Conservation (phyloP, 306 rosid species). For the Vicia sativa region DNA sequence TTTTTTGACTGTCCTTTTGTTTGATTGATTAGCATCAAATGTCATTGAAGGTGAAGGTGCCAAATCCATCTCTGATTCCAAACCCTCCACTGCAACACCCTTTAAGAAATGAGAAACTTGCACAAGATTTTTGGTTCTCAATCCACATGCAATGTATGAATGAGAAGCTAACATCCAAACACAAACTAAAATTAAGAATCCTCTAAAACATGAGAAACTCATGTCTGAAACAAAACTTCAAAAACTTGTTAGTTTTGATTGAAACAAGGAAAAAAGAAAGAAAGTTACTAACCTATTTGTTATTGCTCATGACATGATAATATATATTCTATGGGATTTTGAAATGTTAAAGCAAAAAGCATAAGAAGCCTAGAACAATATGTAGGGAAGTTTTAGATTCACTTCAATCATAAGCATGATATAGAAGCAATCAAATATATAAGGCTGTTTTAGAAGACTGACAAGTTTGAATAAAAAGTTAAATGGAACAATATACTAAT, state of each 20-base stretch:
- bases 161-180: constrained; percentile 68
- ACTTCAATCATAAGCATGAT: constrained; percentile 79
- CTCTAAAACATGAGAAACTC: constrained; percentile 56
- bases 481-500: constrained; percentile 75
- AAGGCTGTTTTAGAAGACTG: constrained; percentile 83
- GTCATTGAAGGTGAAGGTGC: constrained; percentile 74
- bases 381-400: constrained; percentile 76
- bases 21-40: constrained; percentile 69
- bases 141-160: constrained; percentile 54
- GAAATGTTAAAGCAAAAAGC: constrained; percentile 64
- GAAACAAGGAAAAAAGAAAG: constrained; percentile 40
- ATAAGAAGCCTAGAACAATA: constrained; percentile 54
- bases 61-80: constrained; percentile 51
- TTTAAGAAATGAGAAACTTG: constrained; percentile 51
- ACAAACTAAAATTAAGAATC: constrained; percentile 54
- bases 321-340: constrained; percentile 65
- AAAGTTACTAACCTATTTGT: constrained; percentile 28
- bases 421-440: constrained; percentile 58
- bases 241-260: constrained; percentile 16
- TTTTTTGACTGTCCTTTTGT: constrained; percentile 67
- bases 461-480: constrained; percentile 87
- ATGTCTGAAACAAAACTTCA: constrained; percentile 35
- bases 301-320: constrained; percentile 39
- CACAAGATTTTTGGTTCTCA: constrained; percentile 69
- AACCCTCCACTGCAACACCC: constrained; percentile 56